Base-by-base conservation (phyloP, 2,329 filamentous ascomycete genomes). In the Fusarium sambucinum region DNA sequence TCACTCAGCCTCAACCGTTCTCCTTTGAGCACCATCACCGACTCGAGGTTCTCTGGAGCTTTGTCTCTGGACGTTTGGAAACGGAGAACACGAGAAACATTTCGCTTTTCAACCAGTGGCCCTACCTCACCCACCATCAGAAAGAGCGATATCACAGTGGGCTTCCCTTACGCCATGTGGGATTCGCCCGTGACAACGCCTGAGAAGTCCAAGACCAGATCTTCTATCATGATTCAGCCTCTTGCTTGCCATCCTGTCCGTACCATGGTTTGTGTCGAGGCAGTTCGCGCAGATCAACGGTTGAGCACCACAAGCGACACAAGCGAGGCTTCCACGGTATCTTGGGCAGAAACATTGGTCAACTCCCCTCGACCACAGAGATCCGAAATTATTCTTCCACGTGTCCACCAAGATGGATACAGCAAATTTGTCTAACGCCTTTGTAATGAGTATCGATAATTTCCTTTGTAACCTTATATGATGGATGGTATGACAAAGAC, bases 101-200 rank as follows among this genome's bases (percentile, higher is more conserved):
- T 72, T 53, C 58, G 60, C 30, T 53, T 64, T n/a, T 25, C 62
- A 23, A 46, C 48, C 1, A 53, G 46, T 12, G 46, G 66, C 11
- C 65, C 62, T 10, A 61, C 46, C 10, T 59, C 68, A 11, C 37
- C 61, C 13, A 71, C 71, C 14, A 40, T 19, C 37, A 63, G 68
- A 23, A 73, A 70, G 33, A 76, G 70, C 62, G 72, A 75, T 19
- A 38, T 63, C 71, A 29, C 66, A 55, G 29, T 74, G 10, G 51
- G 41, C 13, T 69, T 75, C 30, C 56, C 70, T n/a, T 55, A 74
- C 13, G 47, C 66, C 2, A 69, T 53, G 6, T 53, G 50, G 19
- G 54, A 58, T 17, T 23, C 56, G 4, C 47, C 17, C 6, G 32
- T 57, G 16, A 59, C 41, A 29, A 61, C 25, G 25, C 37, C 50